Base-by-base conservation (phyloP, 2,329 filamentous ascomycete species). In the Neofusicoccum cordaticola region DNA sequence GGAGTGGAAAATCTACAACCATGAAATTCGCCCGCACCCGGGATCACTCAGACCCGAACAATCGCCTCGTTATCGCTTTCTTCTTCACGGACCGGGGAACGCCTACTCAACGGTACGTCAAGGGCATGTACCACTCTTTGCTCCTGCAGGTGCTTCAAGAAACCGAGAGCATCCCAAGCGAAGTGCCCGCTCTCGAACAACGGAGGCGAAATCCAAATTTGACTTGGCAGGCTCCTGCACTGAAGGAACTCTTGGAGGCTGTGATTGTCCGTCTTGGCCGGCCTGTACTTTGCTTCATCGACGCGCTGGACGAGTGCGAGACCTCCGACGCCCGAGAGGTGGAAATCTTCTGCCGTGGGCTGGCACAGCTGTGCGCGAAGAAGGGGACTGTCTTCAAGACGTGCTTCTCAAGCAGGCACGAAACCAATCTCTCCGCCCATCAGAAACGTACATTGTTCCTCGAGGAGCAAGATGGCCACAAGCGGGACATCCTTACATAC, bases 221-320 rank as follows among this genome's bases (percentile, higher is more conserved):
- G n/a, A 19, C 39, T 2, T 60, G 39, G 56, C 41, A 60, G 19
- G 17, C 44, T 4, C 50, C 67, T 19, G 63, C 57, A 11, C 66
- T 73, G 1, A 66, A 69, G 17, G 45, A 48, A 9, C 67, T 74
- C 5, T 62, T 75, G 3, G 67, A 67, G 35, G 62, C 70, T 39
- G 67, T 68, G 17, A 61, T 72, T 41, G 62, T 44, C 39, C 35
- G 4, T 1, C 68, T 73, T 11, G 65, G 60, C 0, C 63, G 52
- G 5, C 60, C 67, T 42, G 67, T 73, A 1, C 58, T 70, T 2
- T 72, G 67, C 45, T 74, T 74, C 22, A 70, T 77, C 0, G 81
- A 84, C 60, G 83, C 82, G 0, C 72, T 84, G 0, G 82, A 85
- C 42, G 83, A 85, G 67, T 83, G 81, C 63, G 72, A 81, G 6